Base-by-base conservation (phyloP, 2,329 filamentous ascomycete species). In the Talaromyces sp. region DNA sequence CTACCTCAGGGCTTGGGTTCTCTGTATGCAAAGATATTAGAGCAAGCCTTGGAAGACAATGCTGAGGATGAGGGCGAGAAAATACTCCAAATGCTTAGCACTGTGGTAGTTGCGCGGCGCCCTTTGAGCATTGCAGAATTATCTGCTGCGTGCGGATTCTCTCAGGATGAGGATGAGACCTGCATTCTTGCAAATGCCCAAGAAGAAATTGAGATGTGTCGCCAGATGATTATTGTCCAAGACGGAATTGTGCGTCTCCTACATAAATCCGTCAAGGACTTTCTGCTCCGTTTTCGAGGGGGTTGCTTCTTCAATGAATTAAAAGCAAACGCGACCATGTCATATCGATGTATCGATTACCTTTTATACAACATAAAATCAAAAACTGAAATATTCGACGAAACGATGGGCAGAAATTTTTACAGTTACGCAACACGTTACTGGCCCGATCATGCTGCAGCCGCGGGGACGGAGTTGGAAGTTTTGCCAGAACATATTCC, bases 261-360 rank as follows among this genome's bases (percentile, higher is more conserved):
- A 24, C 57, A 66, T 58, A 62, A 52, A 9, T 66, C 64, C 2
- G 59, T 66, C 6, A 57, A 60, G 27, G 64, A 66, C 26, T 66
- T 66, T 54, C 60, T 62, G n/a, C n/a, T n/a, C 38, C 29, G 29
- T 7, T 31, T 31, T 31, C 29, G 29, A 31, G 29, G 29, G 29
- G 29, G 29, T 7, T 31, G 29, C 29, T 31, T 31, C 6, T 31
- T 31, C 29, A 31, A 31, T 31, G 29, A 31, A 31, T 46, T 19
- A 9, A 46, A 55, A 27, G 55, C 53, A 10, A 55, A 65, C 54
- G 60, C 52, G 24, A 26, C 54, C 21, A 43, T 64, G 27, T 53
- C 61, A 55, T 54, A 59, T 56, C 55, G 63, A 4, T 64, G 61
- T 32, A 59, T 64, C 27, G 26, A 61, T 29, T 26, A 50, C 27